A percentile compares a stretch with the other conserved stretches of the same genome.
phyloP scores from a whole-genome alignment of 2,329 filamentous ascomycete genomes.

The Rhynchosporium graminicola region DNA sequence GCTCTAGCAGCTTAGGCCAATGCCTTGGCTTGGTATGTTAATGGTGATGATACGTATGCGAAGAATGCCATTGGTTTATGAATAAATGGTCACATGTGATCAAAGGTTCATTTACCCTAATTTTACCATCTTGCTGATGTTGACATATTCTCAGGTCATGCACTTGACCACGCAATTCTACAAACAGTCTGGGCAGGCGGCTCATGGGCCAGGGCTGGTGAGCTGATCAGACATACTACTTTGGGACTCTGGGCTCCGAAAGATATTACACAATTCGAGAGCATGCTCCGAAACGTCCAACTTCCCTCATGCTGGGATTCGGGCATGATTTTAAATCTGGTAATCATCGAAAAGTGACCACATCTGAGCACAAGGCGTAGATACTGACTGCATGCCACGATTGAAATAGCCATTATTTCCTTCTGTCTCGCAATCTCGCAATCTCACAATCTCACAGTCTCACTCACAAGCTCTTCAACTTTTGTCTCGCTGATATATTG shows the following conservation, averaged over 20 bases:
- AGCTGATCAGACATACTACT: constrained; percentile 37
- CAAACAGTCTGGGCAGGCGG: constrained; percentile 39
- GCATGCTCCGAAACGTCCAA: constrained; percentile 37
- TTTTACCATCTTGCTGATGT: not conserved
- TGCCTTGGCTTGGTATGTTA: constrained; percentile 36
- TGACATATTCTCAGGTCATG: constrained; percentile 26
- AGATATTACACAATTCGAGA: constrained; percentile 33
- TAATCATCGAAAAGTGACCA: not conserved
- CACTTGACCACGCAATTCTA: constrained; percentile 35
- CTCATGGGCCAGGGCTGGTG: constrained; percentile 37
- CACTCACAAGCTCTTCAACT: too few relatives aligned
- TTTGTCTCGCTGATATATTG: not conserved
- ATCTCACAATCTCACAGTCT: too few relatives aligned
- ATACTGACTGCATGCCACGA: not conserved
- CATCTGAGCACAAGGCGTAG: not conserved
- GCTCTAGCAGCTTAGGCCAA: constrained; percentile 38
- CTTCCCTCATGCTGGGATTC: constrained; percentile 30
- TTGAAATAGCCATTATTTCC: not conserved
- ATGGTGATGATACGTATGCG: constrained; percentile 31
- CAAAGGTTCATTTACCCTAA: constrained; percentile 20
- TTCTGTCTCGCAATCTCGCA: too few relatives aligned
- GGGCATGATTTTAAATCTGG: not conserved
- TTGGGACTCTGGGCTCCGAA: constrained; percentile 29
- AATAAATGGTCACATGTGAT: constrained; percentile 36
- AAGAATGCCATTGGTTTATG: constrained; percentile 38